Base-by-base conservation (phyloP, 139 green algal species). In the Chlamydomonas sp. region DNA sequence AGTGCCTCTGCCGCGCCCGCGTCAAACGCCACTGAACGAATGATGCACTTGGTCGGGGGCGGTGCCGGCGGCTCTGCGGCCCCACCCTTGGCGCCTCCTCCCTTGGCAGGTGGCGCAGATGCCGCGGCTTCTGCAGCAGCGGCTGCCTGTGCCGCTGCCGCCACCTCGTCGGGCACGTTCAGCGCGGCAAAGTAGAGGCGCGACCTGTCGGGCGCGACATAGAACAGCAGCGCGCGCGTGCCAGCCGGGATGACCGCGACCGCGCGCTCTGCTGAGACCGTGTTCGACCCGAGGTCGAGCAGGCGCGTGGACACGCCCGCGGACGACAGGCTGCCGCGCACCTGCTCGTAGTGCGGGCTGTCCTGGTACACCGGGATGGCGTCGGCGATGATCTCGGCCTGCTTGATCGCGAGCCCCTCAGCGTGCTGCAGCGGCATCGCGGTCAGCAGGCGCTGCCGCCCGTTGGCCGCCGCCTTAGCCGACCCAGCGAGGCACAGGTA, bases 371-470 rank as follows among this genome's bases (percentile, higher is more conserved):
- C 35, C 0, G 71, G 71, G 60, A 81, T 50, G 28, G 35, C 28
- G 13, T 57, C 58, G 5, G 31, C 13, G 31, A 81, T 60, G 3
- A 50, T 20, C 30, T 72, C 58, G 5, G 48, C 58, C 24, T 75
- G 67, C 3, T 48, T 30, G 26, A 70, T 10, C 22, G 71, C 59
- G 16, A 81, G 67, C 48, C 48, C 65, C 67, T 81, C 76, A 24
- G 76, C 64, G 2, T 73, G 67, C 50, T 81, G 76, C 4, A 33
- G 35, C 29, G 5, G 6, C 22, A 50, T 70, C 62, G n/a, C 34
- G 30, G 35, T 35, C 34, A 57, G n/a, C 29, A 54, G 8, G 13
- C 33, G 26, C 3, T 20, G 16, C 34, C 26, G 4, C 5, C 30
- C 54, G 33, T 28, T 57, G 62, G 62, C 33, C n/a, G 4, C 29